Percentiles rank a stretch among this genome's conserved stretches.
Conservation (phyloP, 768 basidiomycete species). For the Ramaria sp. region DNA sequence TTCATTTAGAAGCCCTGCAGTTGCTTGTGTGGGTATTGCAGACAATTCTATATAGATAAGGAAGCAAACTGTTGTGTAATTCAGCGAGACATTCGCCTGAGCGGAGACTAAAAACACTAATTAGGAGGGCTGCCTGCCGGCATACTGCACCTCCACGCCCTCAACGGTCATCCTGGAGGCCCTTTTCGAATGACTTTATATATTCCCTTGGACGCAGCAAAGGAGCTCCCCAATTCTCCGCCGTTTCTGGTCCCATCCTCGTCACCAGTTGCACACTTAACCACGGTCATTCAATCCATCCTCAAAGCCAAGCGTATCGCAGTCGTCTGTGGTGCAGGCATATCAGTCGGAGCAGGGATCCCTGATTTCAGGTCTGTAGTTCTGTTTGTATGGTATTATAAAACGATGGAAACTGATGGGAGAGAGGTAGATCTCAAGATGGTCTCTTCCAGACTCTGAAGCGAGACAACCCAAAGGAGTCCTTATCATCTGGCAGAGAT, state of each 20-base stretch:
- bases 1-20: no score
- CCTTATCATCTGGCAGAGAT: constrained; percentile 68
- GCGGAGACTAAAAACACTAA: not conserved
- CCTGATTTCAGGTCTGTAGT: constrained; percentile 73
- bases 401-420: no score
- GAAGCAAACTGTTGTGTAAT: no score
- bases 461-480: constrained; percentile 64
- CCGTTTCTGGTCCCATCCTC: not conserved
- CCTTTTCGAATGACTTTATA: constrained; percentile 2
- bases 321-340: constrained; percentile 84
- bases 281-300: constrained; percentile 44
- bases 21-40: no score
- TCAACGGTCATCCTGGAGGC: constrained; percentile 18
- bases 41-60: no score
- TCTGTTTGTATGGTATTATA: no score
- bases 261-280: constrained; percentile 5
- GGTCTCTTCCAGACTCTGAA: constrained; percentile 30
- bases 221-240: constrained; percentile 2
- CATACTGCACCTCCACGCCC: constrained; percentile 44
- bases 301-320: constrained; percentile 74
- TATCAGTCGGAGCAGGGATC: constrained; percentile 79
- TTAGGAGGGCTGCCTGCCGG: constrained; percentile 14
- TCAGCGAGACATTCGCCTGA: not conserved
- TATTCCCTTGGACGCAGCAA: not conserved
- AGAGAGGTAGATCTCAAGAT: constrained; percentile 4